A percentile compares a stretch with the other conserved stretches of the same genome.
Conservation (phyloP, 257 asterid species). For the Solanum neorickii region DNA sequence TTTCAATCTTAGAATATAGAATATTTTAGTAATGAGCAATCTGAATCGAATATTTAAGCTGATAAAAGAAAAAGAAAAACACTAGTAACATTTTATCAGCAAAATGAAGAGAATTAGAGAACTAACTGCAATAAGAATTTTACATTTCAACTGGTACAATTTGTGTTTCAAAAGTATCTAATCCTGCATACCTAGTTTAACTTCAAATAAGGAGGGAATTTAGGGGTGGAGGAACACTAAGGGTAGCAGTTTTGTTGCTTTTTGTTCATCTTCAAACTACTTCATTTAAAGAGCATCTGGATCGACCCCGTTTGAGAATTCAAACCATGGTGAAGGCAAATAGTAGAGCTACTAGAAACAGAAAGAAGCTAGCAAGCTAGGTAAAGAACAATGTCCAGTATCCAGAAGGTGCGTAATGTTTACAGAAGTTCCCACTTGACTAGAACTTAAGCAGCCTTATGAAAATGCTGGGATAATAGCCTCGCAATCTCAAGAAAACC, state of each 20-base stretch:
- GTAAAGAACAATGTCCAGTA: neutral
- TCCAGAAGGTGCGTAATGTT: neutral
- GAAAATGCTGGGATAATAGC: constrained; percentile 41
- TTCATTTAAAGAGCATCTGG: neutral
- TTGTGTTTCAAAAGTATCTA: neutral
- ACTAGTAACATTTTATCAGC: neutral
- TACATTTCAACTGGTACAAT: neutral
- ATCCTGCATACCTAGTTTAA: neutral
- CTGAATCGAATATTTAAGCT: neutral
- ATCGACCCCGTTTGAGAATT: neutral
- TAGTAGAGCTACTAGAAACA: neutral
- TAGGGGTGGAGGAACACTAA: neutral
- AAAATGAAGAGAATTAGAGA: neutral
- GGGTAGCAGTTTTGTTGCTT: neutral
- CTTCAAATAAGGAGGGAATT: neutral
- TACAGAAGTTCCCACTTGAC: neutral
- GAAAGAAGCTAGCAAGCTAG: neutral
- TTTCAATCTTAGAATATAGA: neutral
- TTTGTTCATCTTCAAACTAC: neutral
- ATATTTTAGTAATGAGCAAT: neutral
- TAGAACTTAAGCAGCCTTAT: constrained; percentile 14
- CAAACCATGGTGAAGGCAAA: neutral
- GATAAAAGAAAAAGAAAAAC: neutral
- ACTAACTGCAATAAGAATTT: neutral
- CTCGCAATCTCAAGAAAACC: constrained; percentile 40